Evolutionary conservation across 2,329 filamentous ascomycete species (phyloP).

Genomic region (Triangularia setosa): DNA sequence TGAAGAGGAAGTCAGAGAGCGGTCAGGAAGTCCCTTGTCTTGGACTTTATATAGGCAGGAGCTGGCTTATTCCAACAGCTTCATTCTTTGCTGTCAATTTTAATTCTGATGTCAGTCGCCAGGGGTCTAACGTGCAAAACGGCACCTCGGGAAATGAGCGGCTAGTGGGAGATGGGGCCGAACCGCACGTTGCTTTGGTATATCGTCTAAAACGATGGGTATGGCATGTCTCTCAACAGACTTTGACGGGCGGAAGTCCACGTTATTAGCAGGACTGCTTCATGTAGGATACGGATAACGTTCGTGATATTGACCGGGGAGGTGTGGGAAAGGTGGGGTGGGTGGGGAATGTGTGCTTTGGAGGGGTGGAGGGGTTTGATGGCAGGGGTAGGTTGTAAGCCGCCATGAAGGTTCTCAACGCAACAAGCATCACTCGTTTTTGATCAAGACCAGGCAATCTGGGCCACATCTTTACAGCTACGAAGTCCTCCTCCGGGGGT

Average conservation of each 20-base stretch:
- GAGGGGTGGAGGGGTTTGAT: not conserved
- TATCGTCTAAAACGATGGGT: not conserved
- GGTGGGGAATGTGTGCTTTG: not conserved
- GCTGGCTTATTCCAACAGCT: not conserved
- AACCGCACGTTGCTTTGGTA: constrained; percentile 15
- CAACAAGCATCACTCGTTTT: not conserved
- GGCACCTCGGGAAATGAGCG: constrained; percentile 20
- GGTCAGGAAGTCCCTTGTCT: not conserved
- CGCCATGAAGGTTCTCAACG: not conserved
- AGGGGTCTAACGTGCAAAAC: constrained; percentile 11
- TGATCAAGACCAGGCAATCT: too few relatives aligned
- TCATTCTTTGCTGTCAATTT: not conserved
- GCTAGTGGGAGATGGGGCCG: constrained; percentile 3
- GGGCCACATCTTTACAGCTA: not conserved
- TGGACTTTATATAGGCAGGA: not conserved
- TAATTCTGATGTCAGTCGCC: not conserved
- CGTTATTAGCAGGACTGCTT: not conserved
- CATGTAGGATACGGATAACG: not conserved
- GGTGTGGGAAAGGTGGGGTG: not conserved
- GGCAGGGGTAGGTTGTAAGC: not conserved
- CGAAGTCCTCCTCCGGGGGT: not conserved
- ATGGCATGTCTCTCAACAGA: not conserved
- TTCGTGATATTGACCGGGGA: constrained; percentile 8
- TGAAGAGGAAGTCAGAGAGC: not conserved
- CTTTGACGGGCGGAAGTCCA: not conserved